Evolutionary conservation across 192 early-diverging fungal genomes (phyloP).

Genomic region (Coemansia javaensis): DNA sequence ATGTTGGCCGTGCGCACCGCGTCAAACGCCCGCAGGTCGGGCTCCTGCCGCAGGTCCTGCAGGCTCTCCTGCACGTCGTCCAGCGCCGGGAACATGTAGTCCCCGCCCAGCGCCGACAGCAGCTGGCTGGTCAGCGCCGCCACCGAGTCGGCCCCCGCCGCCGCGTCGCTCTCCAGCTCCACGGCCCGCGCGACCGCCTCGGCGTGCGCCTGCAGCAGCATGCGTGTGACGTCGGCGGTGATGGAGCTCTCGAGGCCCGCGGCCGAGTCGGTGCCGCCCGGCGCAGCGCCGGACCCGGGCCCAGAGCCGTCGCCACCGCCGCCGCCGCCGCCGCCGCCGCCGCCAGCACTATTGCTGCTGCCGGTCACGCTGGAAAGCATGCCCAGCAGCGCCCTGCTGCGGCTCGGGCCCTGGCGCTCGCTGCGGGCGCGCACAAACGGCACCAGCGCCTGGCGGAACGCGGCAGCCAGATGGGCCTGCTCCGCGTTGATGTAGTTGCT

Average conservation of each 20-base stretch:
- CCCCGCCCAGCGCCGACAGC: slow-evolving; percentile 70
- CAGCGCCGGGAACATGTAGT: slow-evolving; percentile 78
- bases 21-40: slow-evolving; percentile 22
- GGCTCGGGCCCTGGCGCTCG: slow-evolving; percentile 32
- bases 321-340: not conserved
- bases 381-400: slow-evolving; percentile 44
- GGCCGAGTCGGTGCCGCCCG: slow-evolving; percentile 1
- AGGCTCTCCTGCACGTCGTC: slow-evolving; percentile 58
- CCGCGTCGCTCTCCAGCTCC: slow-evolving; percentile 63
- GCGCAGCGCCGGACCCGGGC: not conserved
- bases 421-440: slow-evolving; percentile 46
- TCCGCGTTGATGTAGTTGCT: slow-evolving; percentile 83
- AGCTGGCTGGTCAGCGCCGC: slow-evolving; percentile 68
- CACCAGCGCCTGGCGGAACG: slow-evolving; percentile 54
- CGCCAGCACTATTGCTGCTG: not conserved
- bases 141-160: slow-evolving; percentile 63
- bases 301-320: not conserved
- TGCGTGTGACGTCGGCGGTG: slow-evolving; percentile 19
- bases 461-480: slow-evolving; percentile 61
- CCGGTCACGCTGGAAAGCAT: slow-evolving; percentile 46
- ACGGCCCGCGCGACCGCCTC: slow-evolving; percentile 75
- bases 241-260: slow-evolving; percentile 16
- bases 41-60: slow-evolving; percentile 41
- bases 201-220: slow-evolving; percentile 65
- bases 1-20: slow-evolving; percentile 30